Evolutionary conservation across 495 filamentous ascomycete genomes (phyloP).

Genomic region (Ascodesmis nigricans): DNA sequence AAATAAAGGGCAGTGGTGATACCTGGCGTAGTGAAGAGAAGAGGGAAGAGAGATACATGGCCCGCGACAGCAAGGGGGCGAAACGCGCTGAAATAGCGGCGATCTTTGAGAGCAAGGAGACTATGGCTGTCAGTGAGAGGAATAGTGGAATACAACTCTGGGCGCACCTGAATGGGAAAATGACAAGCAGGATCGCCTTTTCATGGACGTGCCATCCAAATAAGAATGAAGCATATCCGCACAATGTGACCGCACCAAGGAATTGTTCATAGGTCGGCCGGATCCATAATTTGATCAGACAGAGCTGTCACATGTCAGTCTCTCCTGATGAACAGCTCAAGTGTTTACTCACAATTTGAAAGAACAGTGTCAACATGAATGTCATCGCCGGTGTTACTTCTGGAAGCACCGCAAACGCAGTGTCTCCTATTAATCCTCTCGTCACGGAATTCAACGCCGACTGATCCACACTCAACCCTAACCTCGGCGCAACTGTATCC

Average conservation of each 20-base stretch:
- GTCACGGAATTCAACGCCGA: constrained; percentile 72
- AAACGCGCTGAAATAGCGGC: constrained; percentile 80
- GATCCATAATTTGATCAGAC: constrained; percentile 60
- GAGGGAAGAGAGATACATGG: constrained; percentile 83
- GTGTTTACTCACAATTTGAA: constrained; percentile 50
- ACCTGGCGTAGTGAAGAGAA: constrained; percentile 73
- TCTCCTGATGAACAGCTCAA: background rate
- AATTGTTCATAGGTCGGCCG: constrained; percentile 71
- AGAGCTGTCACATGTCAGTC: constrained; percentile 28
- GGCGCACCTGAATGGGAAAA: constrained; percentile 78
- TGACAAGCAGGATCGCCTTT: constrained; percentile 82
- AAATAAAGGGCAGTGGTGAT: no score
- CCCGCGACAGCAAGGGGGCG: constrained; percentile 77
- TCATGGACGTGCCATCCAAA: constrained; percentile 99
- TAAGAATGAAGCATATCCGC: constrained; percentile 86
- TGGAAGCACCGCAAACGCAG: constrained; percentile 78
- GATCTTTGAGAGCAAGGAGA: constrained; percentile 76
- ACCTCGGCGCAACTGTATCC: constrained; percentile 45
- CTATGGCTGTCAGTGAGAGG: no score
- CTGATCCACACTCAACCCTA: constrained; percentile 48
- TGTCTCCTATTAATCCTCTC: constrained; percentile 82
- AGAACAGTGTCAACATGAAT: constrained; percentile 60
- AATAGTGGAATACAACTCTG: background rate
- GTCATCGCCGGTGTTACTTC: constrained; percentile 59
- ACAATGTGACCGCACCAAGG: constrained; percentile 75